These are phyloP conservation scores for Apophysomyces variabilis DNA, from an alignment of 371 early-diverging fungal species.

Conservation along the genomic window DNA sequence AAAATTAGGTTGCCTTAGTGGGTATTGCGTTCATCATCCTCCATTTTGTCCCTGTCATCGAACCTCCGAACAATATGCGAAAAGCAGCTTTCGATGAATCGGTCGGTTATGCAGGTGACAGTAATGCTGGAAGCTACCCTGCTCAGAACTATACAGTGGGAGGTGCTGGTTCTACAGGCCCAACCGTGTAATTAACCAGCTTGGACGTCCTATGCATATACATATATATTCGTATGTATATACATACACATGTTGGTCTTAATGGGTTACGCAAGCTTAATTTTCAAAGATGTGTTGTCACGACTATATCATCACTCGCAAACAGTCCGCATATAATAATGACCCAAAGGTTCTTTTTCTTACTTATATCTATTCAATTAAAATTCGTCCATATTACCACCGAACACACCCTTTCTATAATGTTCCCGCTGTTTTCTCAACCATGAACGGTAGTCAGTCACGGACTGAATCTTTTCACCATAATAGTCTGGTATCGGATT, in stretches of 20 bases:
- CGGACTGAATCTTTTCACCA: slow-evolving; percentile 89
- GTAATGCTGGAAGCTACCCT: slow-evolving; percentile 11
- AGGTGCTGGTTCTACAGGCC: slow-evolving; percentile 21
- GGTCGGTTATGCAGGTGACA: slow-evolving; percentile 8
- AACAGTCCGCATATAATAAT: background rate
- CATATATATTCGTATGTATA: slow-evolving; percentile 3
- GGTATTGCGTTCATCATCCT: slow-evolving; percentile 28
- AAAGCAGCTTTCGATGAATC: slow-evolving; percentile 26
- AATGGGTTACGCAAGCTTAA: background rate
- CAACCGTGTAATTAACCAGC: slow-evolving; percentile 20
- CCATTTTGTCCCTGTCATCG: slow-evolving; percentile 31
- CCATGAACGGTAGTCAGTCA: slow-evolving; percentile 87
- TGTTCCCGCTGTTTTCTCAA: slow-evolving; percentile 87
- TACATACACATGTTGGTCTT: background rate
- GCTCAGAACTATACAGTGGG: slow-evolving; percentile 18
- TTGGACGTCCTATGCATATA: slow-evolving; percentile 19
- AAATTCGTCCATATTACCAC: slow-evolving; percentile 42
- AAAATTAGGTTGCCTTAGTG: slow-evolving; percentile 22
- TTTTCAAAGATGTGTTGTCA: background rate
- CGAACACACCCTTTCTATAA: slow-evolving; percentile 75
- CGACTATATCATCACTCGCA: background rate
- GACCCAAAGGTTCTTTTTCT: slow-evolving; percentile 16
- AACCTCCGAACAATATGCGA: slow-evolving; percentile 28
- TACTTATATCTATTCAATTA: slow-evolving; percentile 8
- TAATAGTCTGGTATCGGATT: slow-evolving; percentile 92